Conservation (phyloP, 1,284 basidiomycete species). For the Xanthoconium separans region DNA sequence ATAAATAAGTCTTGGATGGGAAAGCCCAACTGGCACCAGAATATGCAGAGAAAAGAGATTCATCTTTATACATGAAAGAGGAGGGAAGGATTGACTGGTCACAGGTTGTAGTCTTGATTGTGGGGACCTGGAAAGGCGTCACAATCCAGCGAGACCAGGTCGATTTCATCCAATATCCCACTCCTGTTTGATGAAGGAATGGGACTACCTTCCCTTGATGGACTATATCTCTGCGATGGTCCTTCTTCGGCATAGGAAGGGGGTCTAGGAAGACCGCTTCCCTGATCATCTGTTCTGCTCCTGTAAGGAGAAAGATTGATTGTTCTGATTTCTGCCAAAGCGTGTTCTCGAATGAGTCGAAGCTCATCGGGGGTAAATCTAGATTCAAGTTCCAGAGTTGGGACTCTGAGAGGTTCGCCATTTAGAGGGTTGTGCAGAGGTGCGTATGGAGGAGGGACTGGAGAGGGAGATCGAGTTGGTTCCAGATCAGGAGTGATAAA, state of each 20-base stretch:
- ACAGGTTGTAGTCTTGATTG: neutral
- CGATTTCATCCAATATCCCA: no score
- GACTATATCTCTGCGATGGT: neutral
- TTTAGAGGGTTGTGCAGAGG: neutral
- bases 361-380: neutral
- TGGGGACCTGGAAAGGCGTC: neutral
- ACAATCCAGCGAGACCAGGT: no score
- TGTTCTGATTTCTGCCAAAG: neutral
- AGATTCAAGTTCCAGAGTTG: neutral
- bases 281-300: no score
- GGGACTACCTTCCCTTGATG: neutral
- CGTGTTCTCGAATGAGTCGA: neutral
- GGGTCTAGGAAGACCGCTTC: neutral
- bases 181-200: no score
- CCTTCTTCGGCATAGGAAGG: neutral
- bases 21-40: neutral
- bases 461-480: no score
- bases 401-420: neutral
- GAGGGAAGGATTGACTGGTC: neutral
- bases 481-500: no score
- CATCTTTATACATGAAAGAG: neutral
- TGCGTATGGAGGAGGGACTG: no score
- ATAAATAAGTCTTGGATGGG: neutral
- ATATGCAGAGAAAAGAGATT: neutral
- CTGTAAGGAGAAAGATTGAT: no score